These are phyloP conservation scores for Saturnispora diversa DNA, from an alignment of 805 yeast species.

Conservation along the genomic window DNA sequence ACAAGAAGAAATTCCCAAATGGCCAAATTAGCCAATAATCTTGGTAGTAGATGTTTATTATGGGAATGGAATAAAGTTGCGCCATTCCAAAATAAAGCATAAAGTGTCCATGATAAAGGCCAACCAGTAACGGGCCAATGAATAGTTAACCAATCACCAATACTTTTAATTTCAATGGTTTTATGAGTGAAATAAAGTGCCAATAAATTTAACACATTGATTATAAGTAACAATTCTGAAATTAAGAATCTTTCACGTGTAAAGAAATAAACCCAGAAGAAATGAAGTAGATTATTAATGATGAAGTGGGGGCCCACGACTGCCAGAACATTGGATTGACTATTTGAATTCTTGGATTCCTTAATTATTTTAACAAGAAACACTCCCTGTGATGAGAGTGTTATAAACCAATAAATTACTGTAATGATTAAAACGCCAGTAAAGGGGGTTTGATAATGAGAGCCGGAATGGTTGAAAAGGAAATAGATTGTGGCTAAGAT, in stretches of 20 bases:
- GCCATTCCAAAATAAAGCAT: slow-evolving; percentile 78
- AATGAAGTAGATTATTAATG: slow-evolving; percentile 49
- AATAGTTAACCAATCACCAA: slow-evolving; percentile 45
- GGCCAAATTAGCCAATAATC: slow-evolving; percentile 62
- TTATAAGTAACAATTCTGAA: slow-evolving; percentile 48
- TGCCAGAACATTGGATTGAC: slow-evolving; percentile 29
- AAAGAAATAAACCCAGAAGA: slow-evolving; percentile 59
- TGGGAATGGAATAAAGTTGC: slow-evolving; percentile 64
- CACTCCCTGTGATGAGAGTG: slow-evolving; percentile 44
- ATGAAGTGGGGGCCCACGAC: slow-evolving; percentile 56
- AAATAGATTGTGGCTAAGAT: slow-evolving; percentile 43
- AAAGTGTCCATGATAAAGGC: slow-evolving; percentile 69
- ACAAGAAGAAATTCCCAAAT: slow-evolving; percentile 72
- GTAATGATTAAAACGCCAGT: slow-evolving; percentile 45
- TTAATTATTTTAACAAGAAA: slow-evolving; percentile 39
- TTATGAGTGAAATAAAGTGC: slow-evolving; percentile 49
- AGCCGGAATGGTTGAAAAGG: slow-evolving; percentile 42
- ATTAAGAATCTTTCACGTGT: slow-evolving; percentile 49
- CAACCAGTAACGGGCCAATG: slow-evolving; percentile 62
- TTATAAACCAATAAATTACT: slow-evolving; percentile 50
- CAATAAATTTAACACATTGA: slow-evolving; percentile 54
- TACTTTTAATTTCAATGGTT: slow-evolving; percentile 47
- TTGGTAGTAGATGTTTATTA: slow-evolving; percentile 43
- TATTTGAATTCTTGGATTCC: slow-evolving; percentile 19
- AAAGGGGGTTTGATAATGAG: slow-evolving; percentile 57